Base-by-base conservation (phyloP, 2,329 filamentous ascomycete genomes). In the Pseudogymnoascus sp. region DNA sequence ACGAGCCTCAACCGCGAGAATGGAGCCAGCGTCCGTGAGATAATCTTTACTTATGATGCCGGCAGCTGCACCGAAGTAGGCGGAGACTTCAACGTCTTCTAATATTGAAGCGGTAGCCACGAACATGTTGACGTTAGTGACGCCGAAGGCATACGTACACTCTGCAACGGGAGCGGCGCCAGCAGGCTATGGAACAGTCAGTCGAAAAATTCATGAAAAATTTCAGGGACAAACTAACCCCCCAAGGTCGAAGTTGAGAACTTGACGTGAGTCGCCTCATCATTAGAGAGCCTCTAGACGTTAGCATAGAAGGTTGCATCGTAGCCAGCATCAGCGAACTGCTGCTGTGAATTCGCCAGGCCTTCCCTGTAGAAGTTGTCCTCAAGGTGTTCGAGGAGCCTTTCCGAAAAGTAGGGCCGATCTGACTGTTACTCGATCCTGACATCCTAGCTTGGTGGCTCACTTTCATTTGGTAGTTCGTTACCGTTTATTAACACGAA, bases 1-100 rank as follows among this genome's bases (percentile, higher is more conserved):
- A 12, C 86, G 81, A 35, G 86, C 80, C 69, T 88, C 86, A 62
- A 88, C 81, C 28, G 83, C 83, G 35, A 89, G 76, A 69, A 90
- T 85, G 63, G 81, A 81, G 28, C 82, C 86, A 1, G 86, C 86
- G 4, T 80, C 81, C 0, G 82, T 82, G 49, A 89, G 75, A 73
- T 87, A 87, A 21, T 76, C 28, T 31, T 31, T 31, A 8, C 28
- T 31, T 8, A 31, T 31, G 28, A 31, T 31, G 28, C 8, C 28
- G 28, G 28, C 28, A 31, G 28, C 28, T 8, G 7, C 28, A 31
- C 28, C 28, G 2, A 31, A 8, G 7, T 31, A 31, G 28, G 28
- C 83, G 33, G 78, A 81, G 60, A 84, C 79, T 66, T 83, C 83
- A 40, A 86, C 81, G 62, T 78, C 80, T 70, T 86, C 83, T 31